Conservation (phyloP, 768 basidiomycete genomes). For the Mycena venus region DNA sequence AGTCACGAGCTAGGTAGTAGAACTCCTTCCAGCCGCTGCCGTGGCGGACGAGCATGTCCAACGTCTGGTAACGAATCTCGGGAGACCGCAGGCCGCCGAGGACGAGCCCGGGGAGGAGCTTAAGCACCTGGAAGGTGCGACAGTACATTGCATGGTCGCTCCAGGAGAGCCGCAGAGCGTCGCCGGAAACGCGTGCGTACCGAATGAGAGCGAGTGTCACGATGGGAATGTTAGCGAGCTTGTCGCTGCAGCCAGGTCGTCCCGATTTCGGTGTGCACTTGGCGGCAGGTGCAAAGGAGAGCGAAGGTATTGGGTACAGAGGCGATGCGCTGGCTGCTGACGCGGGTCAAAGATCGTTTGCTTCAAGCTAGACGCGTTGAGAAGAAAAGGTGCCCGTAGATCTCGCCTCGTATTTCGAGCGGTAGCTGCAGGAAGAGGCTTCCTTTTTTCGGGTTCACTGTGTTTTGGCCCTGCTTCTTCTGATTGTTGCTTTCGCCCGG, state of each 20-base stretch:
- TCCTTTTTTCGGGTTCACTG: too few relatives aligned
- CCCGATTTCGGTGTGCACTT: not conserved
- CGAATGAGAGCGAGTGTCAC: not conserved
- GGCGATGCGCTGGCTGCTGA: not conserved
- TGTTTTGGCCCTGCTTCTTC: too few relatives aligned
- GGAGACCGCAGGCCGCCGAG: not conserved
- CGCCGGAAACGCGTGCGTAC: slow-evolving; percentile 5
- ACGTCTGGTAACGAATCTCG: slow-evolving; percentile 1
- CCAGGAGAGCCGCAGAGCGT: not conserved
- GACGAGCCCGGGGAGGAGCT: slow-evolving; percentile 14
- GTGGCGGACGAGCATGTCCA: slow-evolving; percentile 8
- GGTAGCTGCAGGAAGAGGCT: slow-evolving; percentile 10
- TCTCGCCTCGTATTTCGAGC: slow-evolving; percentile 3
- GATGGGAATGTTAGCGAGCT: slow-evolving; percentile 5
- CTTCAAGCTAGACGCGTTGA: slow-evolving; percentile 5
- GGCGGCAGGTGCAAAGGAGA: slow-evolving; percentile 4
- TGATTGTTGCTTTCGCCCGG: too few relatives aligned
- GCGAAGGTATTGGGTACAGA: not conserved
- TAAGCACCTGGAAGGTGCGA: slow-evolving; percentile 15
- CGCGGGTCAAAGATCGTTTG: not conserved
- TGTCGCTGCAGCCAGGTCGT: slow-evolving; percentile 8
- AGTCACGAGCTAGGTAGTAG: slow-evolving; percentile 1
- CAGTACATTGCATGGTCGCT: not conserved
- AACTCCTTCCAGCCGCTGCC: slow-evolving; percentile 15
- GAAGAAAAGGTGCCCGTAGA: not conserved